Conservation (phyloP, 371 early-diverging fungal genomes). For the Apophysomyces variabilis region DNA sequence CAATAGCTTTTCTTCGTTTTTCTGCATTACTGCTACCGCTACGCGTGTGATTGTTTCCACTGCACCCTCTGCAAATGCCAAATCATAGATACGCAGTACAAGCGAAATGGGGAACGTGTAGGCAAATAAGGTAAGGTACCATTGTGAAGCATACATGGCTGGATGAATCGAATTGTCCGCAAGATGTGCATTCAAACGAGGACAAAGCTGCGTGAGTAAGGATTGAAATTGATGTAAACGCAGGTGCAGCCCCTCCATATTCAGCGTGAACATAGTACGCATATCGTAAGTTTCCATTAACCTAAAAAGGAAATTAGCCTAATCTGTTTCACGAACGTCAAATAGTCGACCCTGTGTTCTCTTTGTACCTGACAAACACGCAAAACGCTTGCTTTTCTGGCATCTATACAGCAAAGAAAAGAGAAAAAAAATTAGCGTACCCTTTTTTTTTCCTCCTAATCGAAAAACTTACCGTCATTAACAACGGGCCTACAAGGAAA, state of each 20-base stretch:
- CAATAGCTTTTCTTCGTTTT: constrained; percentile 77
- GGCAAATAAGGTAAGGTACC: constrained; percentile 96
- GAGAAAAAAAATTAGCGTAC: neutral
- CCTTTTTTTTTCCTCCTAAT: constrained; percentile 23
- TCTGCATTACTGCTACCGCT: constrained; percentile 83
- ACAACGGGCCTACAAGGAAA: constrained; percentile 88
- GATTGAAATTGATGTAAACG: constrained; percentile 87
- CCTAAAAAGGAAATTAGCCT: constrained; percentile 37
- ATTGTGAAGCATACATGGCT: constrained; percentile 92
- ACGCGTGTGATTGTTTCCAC: constrained; percentile 86
- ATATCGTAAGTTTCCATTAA: constrained; percentile 90
- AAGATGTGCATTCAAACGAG: constrained; percentile 78
- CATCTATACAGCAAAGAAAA: constrained; percentile 57
- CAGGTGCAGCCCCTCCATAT: constrained; percentile 88
- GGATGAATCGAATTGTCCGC: constrained; percentile 73
- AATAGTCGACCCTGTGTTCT: constrained; percentile 1
- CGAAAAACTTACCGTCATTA: constrained; percentile 74
- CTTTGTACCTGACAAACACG: constrained; percentile 73
- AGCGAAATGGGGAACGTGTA: constrained; percentile 89
- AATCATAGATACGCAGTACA: constrained; percentile 90
- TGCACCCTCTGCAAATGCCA: constrained; percentile 88
- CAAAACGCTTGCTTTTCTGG: constrained; percentile 93
- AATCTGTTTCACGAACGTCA: neutral
- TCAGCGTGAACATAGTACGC: constrained; percentile 80
- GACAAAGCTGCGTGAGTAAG: constrained; percentile 81